Percentiles rank a stretch among this genome's conserved stretches.
These are phyloP conservation scores for Mycena sanguinolenta DNA, from an alignment of 768 basidiomycete genomes.

Conservation along the genomic window DNA sequence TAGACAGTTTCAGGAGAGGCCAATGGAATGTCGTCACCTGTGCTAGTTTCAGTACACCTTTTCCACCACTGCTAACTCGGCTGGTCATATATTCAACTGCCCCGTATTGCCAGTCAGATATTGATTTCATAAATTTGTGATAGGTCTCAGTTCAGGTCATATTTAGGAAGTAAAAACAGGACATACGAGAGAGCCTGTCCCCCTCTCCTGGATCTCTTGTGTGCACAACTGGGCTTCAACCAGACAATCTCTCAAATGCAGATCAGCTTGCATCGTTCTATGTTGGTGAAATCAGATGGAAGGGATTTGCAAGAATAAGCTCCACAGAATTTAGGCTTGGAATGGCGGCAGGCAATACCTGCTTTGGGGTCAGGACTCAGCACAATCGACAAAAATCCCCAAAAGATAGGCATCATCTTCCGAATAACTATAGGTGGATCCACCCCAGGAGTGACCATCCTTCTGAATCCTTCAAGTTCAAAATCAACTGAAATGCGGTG, in stretches of 20 bases:
- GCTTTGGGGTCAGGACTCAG: background rate
- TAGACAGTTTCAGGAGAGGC: no score
- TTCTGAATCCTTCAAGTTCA: conserved; percentile 1
- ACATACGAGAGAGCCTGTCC: conserved; percentile 13
- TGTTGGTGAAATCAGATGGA: conserved; percentile 2
- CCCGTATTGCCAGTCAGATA: conserved; percentile 19
- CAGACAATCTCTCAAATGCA: conserved; percentile 6
- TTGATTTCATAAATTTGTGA: conserved; percentile 16
- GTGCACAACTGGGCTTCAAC: conserved; percentile 12
- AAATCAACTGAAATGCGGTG: background rate
- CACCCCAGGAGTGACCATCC: conserved; percentile 18
- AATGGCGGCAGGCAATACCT: conserved; percentile 5
- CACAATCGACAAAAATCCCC: conserved; percentile 14
- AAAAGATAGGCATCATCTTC: conserved; percentile 10
- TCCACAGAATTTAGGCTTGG: conserved; percentile 13
- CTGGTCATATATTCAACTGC: conserved; percentile 4
- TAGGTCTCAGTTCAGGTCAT: conserved; percentile 10
- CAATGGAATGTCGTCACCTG: no score
- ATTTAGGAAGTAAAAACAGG: background rate
- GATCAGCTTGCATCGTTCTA: conserved; percentile 17
- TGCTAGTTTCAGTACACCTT: background rate
- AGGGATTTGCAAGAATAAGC: conserved; percentile 11
- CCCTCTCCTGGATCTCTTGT: conserved; percentile 10
- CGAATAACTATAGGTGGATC: conserved; percentile 6
- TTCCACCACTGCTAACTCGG: conserved; percentile 3